Evolutionary conservation across 192 early-diverging fungal species (phyloP).

Genomic region (Coemansia sp.): DNA sequence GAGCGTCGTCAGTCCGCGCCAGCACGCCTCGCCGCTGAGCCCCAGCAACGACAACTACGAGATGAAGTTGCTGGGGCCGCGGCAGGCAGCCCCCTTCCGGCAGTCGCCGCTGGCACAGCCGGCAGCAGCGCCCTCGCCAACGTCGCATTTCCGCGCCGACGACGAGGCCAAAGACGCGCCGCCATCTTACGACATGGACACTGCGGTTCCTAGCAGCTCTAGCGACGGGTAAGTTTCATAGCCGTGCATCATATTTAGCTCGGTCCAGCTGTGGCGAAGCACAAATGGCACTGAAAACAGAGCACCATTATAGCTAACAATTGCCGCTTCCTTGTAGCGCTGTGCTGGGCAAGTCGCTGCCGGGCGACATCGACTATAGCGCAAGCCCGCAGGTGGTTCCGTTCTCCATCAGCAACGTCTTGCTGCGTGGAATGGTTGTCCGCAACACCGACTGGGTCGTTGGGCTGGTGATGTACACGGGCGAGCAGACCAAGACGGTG

Average conservation of each 20-base stretch:
- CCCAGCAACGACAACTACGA: constrained; percentile 32
- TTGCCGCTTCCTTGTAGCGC: constrained; percentile 1
- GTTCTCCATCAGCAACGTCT: constrained; percentile 75
- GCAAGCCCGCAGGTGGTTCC: constrained; percentile 45
- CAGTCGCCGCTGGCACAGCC: constrained; percentile 40
- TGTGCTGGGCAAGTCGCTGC: constrained; percentile 33
- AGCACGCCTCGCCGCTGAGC: constrained; percentile 6
- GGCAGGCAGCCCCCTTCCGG: constrained; percentile 24
- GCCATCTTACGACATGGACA: constrained; percentile 21
- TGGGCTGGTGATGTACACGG: constrained; percentile 80
- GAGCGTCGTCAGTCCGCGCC: constrained; percentile 8
- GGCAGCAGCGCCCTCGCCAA: constrained; percentile 4
- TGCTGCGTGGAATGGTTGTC: constrained; percentile 86
- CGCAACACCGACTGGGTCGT: constrained; percentile 90
- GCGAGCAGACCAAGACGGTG: constrained; percentile 88
- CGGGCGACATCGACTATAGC: constrained; percentile 25
- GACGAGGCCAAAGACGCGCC: constrained; percentile 22
- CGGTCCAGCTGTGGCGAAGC: neutral
- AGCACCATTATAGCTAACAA: no score
- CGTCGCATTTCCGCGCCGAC: constrained; percentile 28
- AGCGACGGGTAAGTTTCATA: constrained; percentile 27
- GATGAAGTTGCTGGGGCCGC: constrained; percentile 32
- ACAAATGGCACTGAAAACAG: no score
- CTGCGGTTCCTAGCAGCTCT: constrained; percentile 11
- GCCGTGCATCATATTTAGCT: no score